phyloP scores from a whole-genome alignment of 371 early-diverging fungal species.

The Saksenaea vasiformis region DNA sequence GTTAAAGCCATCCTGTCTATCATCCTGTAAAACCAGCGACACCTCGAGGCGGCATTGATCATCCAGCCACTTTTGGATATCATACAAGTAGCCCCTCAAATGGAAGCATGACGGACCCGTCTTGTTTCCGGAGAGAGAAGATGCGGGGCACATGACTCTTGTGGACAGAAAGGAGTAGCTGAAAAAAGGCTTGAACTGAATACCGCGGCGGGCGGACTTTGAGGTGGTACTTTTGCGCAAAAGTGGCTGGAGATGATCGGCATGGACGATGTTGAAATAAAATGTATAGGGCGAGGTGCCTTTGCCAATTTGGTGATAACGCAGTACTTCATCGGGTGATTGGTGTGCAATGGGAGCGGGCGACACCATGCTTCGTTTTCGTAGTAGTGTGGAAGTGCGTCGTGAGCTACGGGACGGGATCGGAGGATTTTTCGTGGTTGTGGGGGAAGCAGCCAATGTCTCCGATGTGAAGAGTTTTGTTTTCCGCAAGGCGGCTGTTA shows the following conservation, averaged over 20 bases:
- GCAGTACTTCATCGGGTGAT: conserved; percentile 8
- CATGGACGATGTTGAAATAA: conserved; percentile 40
- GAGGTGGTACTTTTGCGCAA: conserved; percentile 12
- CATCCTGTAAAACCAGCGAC: conserved; percentile 21
- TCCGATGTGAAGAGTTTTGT: conserved; percentile 11
- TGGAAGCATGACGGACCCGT: conserved; percentile 29
- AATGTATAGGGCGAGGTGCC: conserved; percentile 39
- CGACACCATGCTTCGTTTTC: neutral
- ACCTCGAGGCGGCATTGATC: conserved; percentile 21
- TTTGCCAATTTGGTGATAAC: conserved; percentile 49
- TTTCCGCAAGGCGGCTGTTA: conserved; percentile 17
- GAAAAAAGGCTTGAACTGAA: conserved; percentile 32
- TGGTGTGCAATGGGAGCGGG: conserved; percentile 8
- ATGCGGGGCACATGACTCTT: conserved; percentile 30
- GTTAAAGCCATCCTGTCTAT: conserved; percentile 17
- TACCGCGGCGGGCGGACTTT: conserved; percentile 12
- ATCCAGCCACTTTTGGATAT: conserved; percentile 44
- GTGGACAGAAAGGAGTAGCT: conserved; percentile 36
- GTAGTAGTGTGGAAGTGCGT: neutral
- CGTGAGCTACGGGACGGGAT: neutral
- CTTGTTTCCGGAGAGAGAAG: conserved; percentile 22
- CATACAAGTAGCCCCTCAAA: conserved; percentile 38
- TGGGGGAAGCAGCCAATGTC: conserved; percentile 9
- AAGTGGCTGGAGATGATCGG: conserved; percentile 29
- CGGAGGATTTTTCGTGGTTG: neutral